phyloP scores from a whole-genome alignment of 139 green algal genomes.

The Picocystis salinarum region DNA sequence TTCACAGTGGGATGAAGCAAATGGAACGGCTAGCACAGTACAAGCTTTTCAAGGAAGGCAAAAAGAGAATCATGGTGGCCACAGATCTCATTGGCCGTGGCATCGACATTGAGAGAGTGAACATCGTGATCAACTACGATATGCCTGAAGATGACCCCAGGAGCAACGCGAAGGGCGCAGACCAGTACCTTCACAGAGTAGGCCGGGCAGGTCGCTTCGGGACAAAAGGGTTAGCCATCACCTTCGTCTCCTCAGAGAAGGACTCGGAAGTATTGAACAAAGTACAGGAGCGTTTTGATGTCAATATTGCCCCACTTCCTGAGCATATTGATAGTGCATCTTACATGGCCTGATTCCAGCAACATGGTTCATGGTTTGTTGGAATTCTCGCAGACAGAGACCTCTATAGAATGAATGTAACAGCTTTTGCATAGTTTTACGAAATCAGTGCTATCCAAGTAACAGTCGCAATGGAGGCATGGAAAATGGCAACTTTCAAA shows the following conservation, averaged over 20 bases:
- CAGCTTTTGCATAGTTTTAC: no score
- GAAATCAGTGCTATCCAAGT: no score
- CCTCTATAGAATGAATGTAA: no score
- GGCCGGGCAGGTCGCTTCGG: constrained; percentile 91
- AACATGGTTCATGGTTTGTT: no score
- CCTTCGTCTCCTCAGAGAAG: constrained; percentile 76
- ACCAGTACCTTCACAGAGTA: constrained; percentile 97
- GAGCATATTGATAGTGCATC: constrained; percentile 75
- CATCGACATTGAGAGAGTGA: constrained; percentile 98
- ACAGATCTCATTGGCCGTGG: constrained; percentile 91
- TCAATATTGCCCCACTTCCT: constrained; percentile 92
- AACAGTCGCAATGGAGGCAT: no score
- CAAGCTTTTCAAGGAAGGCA: constrained; percentile 89
- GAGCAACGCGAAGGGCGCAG: constrained; percentile 70
- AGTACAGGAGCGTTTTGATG: constrained; percentile 93
- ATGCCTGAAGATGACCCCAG: constrained; percentile 84
- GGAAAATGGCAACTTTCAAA: no score
- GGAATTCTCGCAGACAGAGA: no score
- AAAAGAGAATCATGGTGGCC: constrained; percentile 93
- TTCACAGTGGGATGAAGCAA: constrained; percentile 69
- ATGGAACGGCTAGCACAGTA: constrained; percentile 67
- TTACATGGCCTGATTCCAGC: constrained; percentile 46
- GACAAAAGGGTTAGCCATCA: constrained; percentile 97
- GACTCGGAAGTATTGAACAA: constrained; percentile 69
- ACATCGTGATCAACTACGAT: constrained; percentile 99